Percentiles rank a stretch among this genome's conserved stretches.
phyloP scores from a whole-genome alignment of 2,329 filamentous ascomycete genomes.

The Diaporthe australafricana region DNA sequence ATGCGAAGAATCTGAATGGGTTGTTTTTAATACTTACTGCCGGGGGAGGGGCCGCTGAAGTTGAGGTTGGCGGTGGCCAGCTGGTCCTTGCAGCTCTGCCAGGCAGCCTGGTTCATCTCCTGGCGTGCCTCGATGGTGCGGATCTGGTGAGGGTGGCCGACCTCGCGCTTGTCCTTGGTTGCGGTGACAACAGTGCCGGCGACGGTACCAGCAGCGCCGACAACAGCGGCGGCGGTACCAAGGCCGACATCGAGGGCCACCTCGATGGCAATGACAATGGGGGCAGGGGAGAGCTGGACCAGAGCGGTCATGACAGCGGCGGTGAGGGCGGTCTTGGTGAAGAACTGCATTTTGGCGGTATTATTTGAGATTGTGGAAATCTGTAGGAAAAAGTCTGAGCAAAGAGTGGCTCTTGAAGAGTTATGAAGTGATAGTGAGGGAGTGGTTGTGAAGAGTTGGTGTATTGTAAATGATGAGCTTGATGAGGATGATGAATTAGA shows the following conservation, averaged over 20 bases:
- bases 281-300: constrained; percentile 36
- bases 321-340: constrained; percentile 29
- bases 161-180: background rate
- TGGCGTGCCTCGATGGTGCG: background rate
- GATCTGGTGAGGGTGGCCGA: background rate
- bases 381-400: too few species aligned
- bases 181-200: constrained; percentile 5
- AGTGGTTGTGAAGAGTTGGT: background rate
- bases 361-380: background rate
- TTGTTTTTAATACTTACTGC: constrained; percentile 14
- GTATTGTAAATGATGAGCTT: too few species aligned
- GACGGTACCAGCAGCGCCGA: background rate
- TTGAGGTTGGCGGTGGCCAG: constrained; percentile 24
- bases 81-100: constrained; percentile 32
- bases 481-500: too few species aligned
- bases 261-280: constrained; percentile 32
- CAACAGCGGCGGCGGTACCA: background rate
- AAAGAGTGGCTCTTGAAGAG: too few species aligned
- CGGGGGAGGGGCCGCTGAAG: constrained; percentile 30
- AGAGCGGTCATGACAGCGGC: constrained; percentile 29
- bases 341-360: constrained; percentile 35
- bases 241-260: constrained; percentile 7
- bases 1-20: background rate
- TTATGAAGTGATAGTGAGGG: background rate
- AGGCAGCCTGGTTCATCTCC: constrained; percentile 32